A percentile compares a stretch with the other conserved stretches of the same genome.
phyloP scores from a whole-genome alignment of 2,329 filamentous ascomycete species.

The Aspergillus sp. region DNA sequence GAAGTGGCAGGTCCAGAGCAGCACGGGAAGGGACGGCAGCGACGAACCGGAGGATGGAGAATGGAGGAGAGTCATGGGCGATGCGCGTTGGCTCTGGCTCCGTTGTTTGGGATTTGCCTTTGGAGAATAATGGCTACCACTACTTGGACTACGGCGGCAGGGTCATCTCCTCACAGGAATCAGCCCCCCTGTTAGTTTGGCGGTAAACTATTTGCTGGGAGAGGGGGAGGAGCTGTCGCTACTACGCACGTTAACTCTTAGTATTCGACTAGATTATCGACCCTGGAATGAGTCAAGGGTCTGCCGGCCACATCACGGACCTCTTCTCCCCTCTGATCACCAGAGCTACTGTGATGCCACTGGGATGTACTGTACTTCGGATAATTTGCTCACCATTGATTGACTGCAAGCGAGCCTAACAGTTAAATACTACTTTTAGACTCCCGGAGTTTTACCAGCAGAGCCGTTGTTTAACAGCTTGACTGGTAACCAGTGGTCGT shows the following conservation, averaged over 20 bases:
- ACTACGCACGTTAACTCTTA: not conserved
- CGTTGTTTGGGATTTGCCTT: not conserved
- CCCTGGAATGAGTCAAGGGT: conserved; percentile 11
- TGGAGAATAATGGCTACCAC: not conserved
- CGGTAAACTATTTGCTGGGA: not conserved
- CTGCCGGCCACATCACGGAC: conserved; percentile 14
- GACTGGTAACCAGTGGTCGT: not conserved
- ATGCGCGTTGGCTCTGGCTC: conserved; percentile 2
- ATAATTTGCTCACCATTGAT: not conserved
- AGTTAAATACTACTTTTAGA: not conserved
- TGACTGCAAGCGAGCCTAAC: not conserved
- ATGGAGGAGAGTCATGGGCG: conserved; percentile 1
- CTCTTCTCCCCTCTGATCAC: conserved; percentile 20
- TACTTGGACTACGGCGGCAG: not conserved
- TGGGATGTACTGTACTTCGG: not conserved
- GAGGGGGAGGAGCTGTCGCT: not conserved
- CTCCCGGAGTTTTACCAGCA: not conserved
- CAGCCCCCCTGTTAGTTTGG: conserved; percentile 1
- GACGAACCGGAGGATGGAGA: conserved; percentile 12
- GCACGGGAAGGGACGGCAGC: conserved; percentile 17
- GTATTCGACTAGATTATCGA: not conserved
- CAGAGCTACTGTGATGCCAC: conserved; percentile 1
- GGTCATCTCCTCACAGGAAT: conserved; percentile 10
- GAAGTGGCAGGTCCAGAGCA: conserved; percentile 16
- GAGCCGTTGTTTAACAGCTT: not conserved